Conservation (phyloP, 179 eudicot genomes). For the Beta macrorhiza region DNA sequence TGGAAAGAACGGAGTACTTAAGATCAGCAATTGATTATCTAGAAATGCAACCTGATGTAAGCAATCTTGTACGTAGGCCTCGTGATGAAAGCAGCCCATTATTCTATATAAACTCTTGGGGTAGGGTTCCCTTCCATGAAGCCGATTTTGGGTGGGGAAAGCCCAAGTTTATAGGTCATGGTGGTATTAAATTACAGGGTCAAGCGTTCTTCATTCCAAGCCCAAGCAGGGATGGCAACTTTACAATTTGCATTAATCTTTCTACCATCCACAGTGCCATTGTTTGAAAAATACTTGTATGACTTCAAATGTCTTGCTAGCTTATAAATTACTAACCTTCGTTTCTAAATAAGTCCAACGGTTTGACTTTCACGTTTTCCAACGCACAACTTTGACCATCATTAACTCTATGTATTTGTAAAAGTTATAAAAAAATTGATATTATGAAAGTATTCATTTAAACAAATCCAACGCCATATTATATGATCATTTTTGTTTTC, state of each 20-base stretch:
- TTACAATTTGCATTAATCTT: conserved; percentile 32
- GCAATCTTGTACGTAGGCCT: conserved; percentile 36
- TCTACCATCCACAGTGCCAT: conserved; percentile 38
- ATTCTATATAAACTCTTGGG: conserved; percentile 46
- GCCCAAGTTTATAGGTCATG: conserved; percentile 46
- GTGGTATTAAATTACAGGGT: conserved; percentile 41
- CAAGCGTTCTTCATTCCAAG: conserved; percentile 34
- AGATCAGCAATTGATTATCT: conserved; percentile 52
- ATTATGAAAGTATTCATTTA: too few relatives aligned
- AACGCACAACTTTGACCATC: too few relatives aligned
- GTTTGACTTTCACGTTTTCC: too few relatives aligned
- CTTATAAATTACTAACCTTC: too few relatives aligned
- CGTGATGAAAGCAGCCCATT: conserved; percentile 38
- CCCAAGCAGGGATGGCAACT: conserved; percentile 34
- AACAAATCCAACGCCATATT: too few relatives aligned
- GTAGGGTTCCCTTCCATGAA: conserved; percentile 37
- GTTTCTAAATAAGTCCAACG: too few relatives aligned
- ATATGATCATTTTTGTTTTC: too few relatives aligned
- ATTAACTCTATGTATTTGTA: too few relatives aligned
- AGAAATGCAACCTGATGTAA: conserved; percentile 35
- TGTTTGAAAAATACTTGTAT: conserved; percentile 40
- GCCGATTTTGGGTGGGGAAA: conserved; percentile 63
- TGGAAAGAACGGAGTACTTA: conserved; percentile 38
- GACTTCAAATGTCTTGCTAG: conserved; percentile 5
- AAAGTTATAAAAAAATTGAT: too few relatives aligned